Base-by-base conservation (phyloP, 2,329 filamentous ascomycete genomes). In the Sporothrix pseudoabietina region DNA sequence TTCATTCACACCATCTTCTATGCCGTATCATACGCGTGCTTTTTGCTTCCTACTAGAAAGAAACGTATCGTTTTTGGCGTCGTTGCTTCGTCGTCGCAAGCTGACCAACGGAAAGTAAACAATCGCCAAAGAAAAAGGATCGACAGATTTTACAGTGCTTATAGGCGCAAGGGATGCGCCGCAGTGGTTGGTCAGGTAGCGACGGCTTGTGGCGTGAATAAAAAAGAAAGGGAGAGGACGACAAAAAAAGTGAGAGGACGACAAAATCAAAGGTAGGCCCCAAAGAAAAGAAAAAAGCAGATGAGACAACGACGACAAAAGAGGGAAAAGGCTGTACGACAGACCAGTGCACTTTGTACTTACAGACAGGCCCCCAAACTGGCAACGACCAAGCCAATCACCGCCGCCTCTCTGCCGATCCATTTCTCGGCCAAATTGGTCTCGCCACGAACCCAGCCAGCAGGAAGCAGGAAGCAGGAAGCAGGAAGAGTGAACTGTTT, bases 351-450 rank as follows among this genome's bases (percentile, higher is more conserved):
- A 22, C 1, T n/a, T 54, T 26, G 26, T 26, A 26, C 35, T 8
- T 35, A 35, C 35, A 35, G 35, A 35, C 4, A 26, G 26, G 63
- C 44, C 63, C 61, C 61, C 5, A 39, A 39, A 19, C 14, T n/a
- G 47, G 35, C 35, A 49, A 5, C 44, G 44, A 12, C 44, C 44
- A 57, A 30, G 61, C 61, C 61, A 65, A 65, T 65, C 61, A 61
- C 32, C 32, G 32, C 57, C 57, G 57, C 57, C 59, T 41, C n/a
- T 44, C 22, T 47, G 66, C 16, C 41, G 63, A 61, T 70, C 72
- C 66, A 70, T 70, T 70, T 52, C 55, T 65, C 72, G 61, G 54
- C 54, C 22, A 47, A 77, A 75, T 71, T 74, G 19, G 57, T 32
- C 26, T 35, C 19, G 61, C 63, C 19, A 19, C 59, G 9, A 44